Evolutionary conservation across 2,329 filamentous ascomycete species (phyloP).

Genomic region (Cladophialophora immunda): DNA sequence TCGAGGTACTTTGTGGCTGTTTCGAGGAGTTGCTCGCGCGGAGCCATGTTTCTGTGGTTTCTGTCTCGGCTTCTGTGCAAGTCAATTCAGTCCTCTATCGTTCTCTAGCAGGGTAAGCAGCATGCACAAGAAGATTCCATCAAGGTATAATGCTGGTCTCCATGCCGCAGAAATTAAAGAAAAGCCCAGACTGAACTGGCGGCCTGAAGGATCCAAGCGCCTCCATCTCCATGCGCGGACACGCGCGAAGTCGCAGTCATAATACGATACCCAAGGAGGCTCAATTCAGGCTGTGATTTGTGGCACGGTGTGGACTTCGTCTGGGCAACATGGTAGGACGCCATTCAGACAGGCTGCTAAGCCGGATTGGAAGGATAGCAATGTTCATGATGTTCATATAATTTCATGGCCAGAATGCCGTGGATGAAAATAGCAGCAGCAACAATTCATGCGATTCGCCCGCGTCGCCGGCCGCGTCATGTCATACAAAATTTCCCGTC

Average conservation of each 20-base stretch:
- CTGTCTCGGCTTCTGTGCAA: neutral
- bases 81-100: neutral
- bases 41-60: neutral
- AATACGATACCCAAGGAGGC: no score
- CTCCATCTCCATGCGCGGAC: no score
- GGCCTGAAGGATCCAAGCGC: neutral
- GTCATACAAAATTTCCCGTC: conserved; percentile 19
- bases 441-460: neutral
- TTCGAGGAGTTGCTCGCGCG: neutral
- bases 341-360: neutral
- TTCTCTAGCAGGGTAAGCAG: neutral
- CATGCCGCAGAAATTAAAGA: no score
- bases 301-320: no score
- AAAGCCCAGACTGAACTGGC: neutral
- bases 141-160: no score
- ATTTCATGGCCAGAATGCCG: neutral
- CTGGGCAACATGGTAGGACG: no score
- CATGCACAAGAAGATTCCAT: neutral
- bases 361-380: neutral
- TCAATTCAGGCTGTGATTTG: no score
- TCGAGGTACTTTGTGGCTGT: conserved; percentile 1
- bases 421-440: conserved; percentile 4
- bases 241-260: no score
- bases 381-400: no score
- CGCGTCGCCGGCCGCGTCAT: conserved; percentile 15